These are phyloP conservation scores for Vitis hybrid DNA, from an alignment of 177 flowering plant genomes.

Conservation along the genomic window DNA sequence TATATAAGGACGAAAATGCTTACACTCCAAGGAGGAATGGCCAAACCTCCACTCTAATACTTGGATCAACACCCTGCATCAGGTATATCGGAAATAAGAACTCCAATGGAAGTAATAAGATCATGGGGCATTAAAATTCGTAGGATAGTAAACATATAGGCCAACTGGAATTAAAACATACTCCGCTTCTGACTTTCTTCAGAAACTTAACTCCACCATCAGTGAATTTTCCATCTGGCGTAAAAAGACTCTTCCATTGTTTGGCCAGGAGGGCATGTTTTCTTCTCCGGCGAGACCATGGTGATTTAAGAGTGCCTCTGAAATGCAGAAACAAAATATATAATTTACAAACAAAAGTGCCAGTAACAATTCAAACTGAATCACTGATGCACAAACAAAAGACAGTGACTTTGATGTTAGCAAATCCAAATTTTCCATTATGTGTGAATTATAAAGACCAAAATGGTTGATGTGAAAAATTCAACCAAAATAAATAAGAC, in stretches of 20 bases:
- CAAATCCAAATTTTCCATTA: too few relatives aligned
- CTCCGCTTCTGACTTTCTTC: slow-evolving; percentile 68
- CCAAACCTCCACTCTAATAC: slow-evolving; percentile 87
- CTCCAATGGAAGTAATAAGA: neutral
- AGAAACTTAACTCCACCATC: slow-evolving; percentile 63
- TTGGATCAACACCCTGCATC: slow-evolving; percentile 84
- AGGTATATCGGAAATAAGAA: slow-evolving; percentile 13
- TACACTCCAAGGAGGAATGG: slow-evolving; percentile 97
- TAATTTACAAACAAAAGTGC: neutral
- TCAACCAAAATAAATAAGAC: neutral
- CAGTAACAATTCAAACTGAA: neutral
- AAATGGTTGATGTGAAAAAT: neutral
- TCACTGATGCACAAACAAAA: neutral
- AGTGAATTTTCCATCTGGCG: slow-evolving; percentile 48
- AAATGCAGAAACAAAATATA: neutral
- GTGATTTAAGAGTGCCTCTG: slow-evolving; percentile 36
- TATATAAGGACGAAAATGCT: slow-evolving; percentile 25
- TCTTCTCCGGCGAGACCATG: slow-evolving; percentile 38
- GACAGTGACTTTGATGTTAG: too few relatives aligned
- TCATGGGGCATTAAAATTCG: neutral
- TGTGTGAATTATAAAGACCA: neutral
- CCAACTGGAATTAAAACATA: slow-evolving; percentile 24
- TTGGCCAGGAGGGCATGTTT: slow-evolving; percentile 33
- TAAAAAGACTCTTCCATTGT: slow-evolving; percentile 38
- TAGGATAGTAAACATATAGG: neutral